Evolutionary conservation across 148 eudicot genomes (phyloP).

Genomic region (Rhododendron molle): DNA sequence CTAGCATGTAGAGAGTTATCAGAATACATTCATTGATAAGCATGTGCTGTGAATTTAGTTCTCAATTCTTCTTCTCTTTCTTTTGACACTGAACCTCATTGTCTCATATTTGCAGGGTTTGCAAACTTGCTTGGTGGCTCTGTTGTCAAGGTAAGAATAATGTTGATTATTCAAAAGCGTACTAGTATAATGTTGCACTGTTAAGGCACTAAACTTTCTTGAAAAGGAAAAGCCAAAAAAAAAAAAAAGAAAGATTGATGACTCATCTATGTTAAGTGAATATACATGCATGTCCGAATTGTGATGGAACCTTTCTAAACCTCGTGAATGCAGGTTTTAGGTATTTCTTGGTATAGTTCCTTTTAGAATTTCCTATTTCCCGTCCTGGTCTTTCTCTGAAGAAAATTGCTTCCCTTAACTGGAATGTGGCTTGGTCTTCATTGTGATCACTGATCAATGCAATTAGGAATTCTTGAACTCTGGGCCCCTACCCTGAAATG

Average conservation of each 20-base stretch:
- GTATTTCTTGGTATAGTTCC: neutral
- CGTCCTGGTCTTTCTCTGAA: neutral
- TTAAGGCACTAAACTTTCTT: neutral
- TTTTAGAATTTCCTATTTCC: neutral
- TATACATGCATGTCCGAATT: neutral
- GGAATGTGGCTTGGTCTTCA: neutral
- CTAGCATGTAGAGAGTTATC: neutral
- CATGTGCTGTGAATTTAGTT: slow-evolving; percentile 5
- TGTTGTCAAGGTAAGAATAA: slow-evolving; percentile 70
- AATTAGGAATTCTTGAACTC: neutral
- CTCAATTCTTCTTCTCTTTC: slow-evolving; percentile 1
- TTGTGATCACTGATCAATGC: neutral
- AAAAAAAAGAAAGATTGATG: neutral
- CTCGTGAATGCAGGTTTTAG: neutral
- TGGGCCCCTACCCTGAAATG: neutral
- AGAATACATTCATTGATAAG: neutral
- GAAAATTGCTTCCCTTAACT: neutral
- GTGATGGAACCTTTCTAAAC: neutral
- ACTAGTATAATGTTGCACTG: neutral
- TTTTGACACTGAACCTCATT: slow-evolving; percentile 9
- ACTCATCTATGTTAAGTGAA: neutral
- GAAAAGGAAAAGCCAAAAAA: neutral
- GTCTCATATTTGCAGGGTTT: slow-evolving; percentile 61
- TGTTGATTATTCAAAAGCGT: slow-evolving; percentile 3
- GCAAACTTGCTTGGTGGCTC: slow-evolving; percentile 92